Percentiles rank a stretch among this genome's conserved stretches.
These are phyloP conservation scores for Stagonosporopsis tanaceti DNA, from an alignment of 2,329 filamentous ascomycete genomes.

Conservation along the genomic window DNA sequence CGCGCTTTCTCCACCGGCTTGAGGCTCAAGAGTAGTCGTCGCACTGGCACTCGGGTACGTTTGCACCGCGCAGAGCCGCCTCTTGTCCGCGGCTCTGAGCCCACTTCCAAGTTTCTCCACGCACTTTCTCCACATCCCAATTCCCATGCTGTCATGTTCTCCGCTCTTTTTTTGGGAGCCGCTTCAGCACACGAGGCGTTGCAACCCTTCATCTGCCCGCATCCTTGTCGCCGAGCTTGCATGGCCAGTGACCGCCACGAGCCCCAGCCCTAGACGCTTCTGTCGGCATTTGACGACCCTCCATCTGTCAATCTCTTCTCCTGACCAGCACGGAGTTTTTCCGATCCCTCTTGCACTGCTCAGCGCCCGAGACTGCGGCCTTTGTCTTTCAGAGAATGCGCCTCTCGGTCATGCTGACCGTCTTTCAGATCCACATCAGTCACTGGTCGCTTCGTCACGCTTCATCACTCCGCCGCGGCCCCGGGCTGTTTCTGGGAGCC, in stretches of 20 bases:
- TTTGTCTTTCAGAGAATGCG: conserved; percentile 25
- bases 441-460: conserved; percentile 32
- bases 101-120: conserved; percentile 25
- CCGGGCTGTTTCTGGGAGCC: conserved; percentile 25
- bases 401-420: conserved; percentile 38
- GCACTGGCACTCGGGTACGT: conserved; percentile 50
- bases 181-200: conserved; percentile 16
- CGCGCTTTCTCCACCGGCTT: conserved; percentile 46
- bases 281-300: conserved; percentile 21
- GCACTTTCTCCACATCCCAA: conserved; percentile 23
- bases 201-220: conserved; percentile 23
- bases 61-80: conserved; percentile 47
- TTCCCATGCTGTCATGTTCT: conserved; percentile 22
- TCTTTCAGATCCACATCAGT: conserved; percentile 32
- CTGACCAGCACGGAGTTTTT: conserved; percentile 16
- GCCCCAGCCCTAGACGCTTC: conserved; percentile 25
- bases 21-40: conserved; percentile 48
- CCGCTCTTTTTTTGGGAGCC: conserved; percentile 16
- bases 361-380: conserved; percentile 11
- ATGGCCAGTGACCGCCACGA: conserved; percentile 23
- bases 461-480: conserved; percentile 29
- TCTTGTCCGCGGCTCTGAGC: conserved; percentile 25
- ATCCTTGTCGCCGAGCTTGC: conserved; percentile 25
- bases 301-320: conserved; percentile 16
- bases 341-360: conserved; percentile 15